A percentile compares a stretch with the other conserved stretches of the same genome.
These are phyloP conservation scores for Botrytis elliptica DNA, from an alignment of 2,329 filamentous ascomycete genomes.

Conservation along the genomic window DNA sequence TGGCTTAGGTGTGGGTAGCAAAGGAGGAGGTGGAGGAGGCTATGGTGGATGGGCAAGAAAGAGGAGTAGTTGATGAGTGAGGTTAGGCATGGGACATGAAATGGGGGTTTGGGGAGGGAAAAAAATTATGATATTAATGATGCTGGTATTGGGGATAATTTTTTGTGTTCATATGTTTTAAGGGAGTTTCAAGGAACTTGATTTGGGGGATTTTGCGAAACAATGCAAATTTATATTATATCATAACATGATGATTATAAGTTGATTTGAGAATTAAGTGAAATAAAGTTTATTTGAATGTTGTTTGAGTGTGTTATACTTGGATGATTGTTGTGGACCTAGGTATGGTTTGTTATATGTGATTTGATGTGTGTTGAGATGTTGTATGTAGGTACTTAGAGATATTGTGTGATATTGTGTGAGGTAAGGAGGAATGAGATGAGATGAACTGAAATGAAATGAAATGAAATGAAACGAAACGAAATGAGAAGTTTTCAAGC, in stretches of 20 bases:
- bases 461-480: not conserved
- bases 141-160: not conserved
- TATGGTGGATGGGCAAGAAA: slow-evolving; percentile 19
- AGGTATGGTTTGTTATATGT: not conserved
- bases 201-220: not conserved
- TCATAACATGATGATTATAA: not conserved
- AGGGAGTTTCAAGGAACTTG: not conserved
- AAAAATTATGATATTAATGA: slow-evolving; percentile 10
- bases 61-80: slow-evolving; percentile 11
- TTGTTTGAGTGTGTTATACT: not conserved
- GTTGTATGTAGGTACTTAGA: too few relatives aligned
- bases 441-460: not conserved
- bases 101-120: not conserved
- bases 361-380: not conserved
- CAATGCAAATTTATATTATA: not conserved
- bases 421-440: too few relatives aligned
- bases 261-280: not conserved
- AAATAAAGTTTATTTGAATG: not conserved
- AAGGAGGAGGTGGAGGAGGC: slow-evolving; percentile 7
- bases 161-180: slow-evolving; percentile 8
- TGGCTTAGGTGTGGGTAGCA: slow-evolving; percentile 24
- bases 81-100: not conserved
- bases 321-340: not conserved
- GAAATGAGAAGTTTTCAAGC: not conserved
- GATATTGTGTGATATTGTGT: too few relatives aligned